Conservation (phyloP, 2,329 filamentous ascomycete species). For the Keithomyces neogunnii region DNA sequence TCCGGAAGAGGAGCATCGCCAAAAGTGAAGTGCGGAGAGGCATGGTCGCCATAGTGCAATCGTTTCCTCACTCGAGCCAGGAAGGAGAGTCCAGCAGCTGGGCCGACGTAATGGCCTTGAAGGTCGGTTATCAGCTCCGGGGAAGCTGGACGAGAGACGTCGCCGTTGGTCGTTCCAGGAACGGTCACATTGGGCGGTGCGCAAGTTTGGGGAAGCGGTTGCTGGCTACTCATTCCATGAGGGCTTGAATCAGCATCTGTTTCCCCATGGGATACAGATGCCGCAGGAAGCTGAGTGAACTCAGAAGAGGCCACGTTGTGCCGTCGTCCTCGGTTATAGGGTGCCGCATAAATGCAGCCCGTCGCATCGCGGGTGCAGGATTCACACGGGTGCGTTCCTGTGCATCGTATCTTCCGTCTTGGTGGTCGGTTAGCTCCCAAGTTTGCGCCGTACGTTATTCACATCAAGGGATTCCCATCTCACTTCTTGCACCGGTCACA, state of each 20-base stretch:
- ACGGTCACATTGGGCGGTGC: conserved; percentile 5
- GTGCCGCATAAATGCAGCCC: conserved; percentile 15
- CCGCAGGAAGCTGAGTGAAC: no score
- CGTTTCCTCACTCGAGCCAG: conserved; percentile 8
- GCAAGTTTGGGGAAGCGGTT: conserved; percentile 18
- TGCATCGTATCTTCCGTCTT: no score
- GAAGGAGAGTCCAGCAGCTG: conserved; percentile 22
- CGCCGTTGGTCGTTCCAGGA: no score
- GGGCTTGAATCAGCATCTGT: conserved; percentile 4
- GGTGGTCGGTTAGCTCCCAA: no score
- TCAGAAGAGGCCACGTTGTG: background rate
- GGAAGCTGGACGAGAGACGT: no score
- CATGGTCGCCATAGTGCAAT: no score
- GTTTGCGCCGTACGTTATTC: conserved; percentile 2
- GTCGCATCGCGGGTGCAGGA: conserved; percentile 8
- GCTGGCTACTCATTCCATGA: background rate
- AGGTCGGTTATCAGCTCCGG: conserved; percentile 12
- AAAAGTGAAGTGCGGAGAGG: no score
- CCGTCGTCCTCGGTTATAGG: conserved; percentile 16
- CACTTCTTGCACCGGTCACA: conserved; percentile 20
- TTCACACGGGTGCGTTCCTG: no score
- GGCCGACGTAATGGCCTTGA: conserved; percentile 24
- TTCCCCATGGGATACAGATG: background rate
- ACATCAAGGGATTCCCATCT: background rate
- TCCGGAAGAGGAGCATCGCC: no score